Evolutionary conservation across 2,329 filamentous ascomycete genomes (phyloP).

Genomic region (Anthostomella pinea): DNA sequence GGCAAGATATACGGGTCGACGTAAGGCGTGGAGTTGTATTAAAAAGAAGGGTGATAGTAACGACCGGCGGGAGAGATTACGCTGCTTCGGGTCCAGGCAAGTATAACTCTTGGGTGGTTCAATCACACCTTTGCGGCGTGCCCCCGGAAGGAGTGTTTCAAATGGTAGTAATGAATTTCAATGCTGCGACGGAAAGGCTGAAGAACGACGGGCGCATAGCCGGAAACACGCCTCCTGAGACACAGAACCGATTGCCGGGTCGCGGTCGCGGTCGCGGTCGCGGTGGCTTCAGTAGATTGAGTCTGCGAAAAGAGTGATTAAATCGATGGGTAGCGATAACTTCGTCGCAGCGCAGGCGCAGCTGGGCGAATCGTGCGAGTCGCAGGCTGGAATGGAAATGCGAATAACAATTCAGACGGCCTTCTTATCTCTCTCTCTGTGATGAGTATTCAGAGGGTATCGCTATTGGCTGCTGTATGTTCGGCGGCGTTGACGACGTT

Average conservation of each 20-base stretch:
- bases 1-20: constrained; percentile 18
- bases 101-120: constrained; percentile 10
- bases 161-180: constrained; percentile 21
- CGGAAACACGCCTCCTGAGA: constrained; percentile 10
- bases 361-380: too few relatives aligned
- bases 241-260: constrained; percentile 3
- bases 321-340: too few relatives aligned
- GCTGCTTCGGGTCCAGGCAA: too few relatives aligned
- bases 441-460: too few relatives aligned
- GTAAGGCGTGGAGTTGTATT: constrained; percentile 12
- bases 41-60: constrained; percentile 9
- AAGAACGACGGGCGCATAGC: constrained; percentile 10
- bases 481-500: constrained; percentile 12
- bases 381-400: too few relatives aligned
- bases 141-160: constrained; percentile 20
- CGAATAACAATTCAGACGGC: too few relatives aligned
- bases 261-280: too few relatives aligned
- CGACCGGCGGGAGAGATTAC: too few relatives aligned
- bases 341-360: too few relatives aligned
- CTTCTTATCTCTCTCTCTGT: too few relatives aligned
- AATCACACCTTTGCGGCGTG: constrained; percentile 15
- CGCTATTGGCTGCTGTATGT: neutral
- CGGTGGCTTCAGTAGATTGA: constrained; percentile 5
- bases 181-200: constrained; percentile 13
- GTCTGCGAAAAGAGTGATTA: too few relatives aligned